Base-by-base conservation (phyloP, 116 monocot species). In the Iris pallida region DNA sequence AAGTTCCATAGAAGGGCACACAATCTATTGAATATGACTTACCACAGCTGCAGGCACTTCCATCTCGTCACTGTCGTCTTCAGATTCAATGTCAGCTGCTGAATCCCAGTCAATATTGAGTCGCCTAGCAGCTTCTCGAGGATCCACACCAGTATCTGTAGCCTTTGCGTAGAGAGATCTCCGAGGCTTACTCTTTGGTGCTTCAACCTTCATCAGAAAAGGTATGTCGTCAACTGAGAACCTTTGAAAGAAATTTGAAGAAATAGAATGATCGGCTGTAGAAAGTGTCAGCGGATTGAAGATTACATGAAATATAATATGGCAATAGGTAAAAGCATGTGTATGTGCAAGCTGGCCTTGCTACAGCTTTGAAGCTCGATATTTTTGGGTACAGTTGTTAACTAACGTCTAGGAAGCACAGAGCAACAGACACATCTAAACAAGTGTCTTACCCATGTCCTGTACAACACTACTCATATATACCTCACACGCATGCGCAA, bases 71-170 rank as follows among this genome's bases (percentile, higher is more conserved):
- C 8, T 52, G 44, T 91, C 82, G 1, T 83, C 91, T 56, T 78
- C 85, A 6, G 56, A 15, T 62, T 88, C 82, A 6, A 95, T 77
- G 64, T 88, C 86, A 47, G 82, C 95, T 64, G 88, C 91, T n/a
- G 82, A 68, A 78, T 95, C 95, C 95, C 95, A 95, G 72, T 95
- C 95, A 53, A 95, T 71, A 20, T 91, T 88, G 57, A 95, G 83
- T 71, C 86, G 83, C 78, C 80, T 91, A 7, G 88, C 91, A 70
- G 95, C 88, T 66, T 72, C 83, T 64, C 73, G 17, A 12, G 84
- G 86, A 84, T 95, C 84, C 44, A 95, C 47, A 65, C 95, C 95
- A 41, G 91, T 95, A 72, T 95, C 88, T 45, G 95, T 95, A n/a
- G 78, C 84, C 68, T 69, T 95, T 61, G 95, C 95, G 80, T 95